Conservation (phyloP, 2,329 filamentous ascomycete genomes). For the Cordyceps pruinosa region DNA sequence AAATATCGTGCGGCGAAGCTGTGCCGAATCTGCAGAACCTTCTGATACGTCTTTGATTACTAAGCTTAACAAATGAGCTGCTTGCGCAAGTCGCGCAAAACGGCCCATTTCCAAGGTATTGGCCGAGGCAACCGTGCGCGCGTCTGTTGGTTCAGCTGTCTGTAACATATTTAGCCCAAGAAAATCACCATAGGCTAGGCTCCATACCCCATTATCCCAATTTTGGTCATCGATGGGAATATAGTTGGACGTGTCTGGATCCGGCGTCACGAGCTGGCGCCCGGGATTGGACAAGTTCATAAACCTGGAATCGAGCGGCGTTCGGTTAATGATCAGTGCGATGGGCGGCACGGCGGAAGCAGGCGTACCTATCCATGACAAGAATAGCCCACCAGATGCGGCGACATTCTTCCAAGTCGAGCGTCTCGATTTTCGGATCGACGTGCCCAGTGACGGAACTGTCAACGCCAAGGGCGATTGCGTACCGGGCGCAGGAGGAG, state of each 20-base stretch:
- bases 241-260: constrained; percentile 9
- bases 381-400: constrained; percentile 16
- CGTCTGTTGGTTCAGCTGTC: background rate
- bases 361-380: constrained; percentile 13
- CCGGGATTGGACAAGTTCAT: constrained; percentile 9
- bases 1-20: constrained; percentile 14
- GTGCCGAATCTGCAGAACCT: constrained; percentile 3
- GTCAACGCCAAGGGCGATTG: constrained; percentile 9
- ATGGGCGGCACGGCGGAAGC: background rate
- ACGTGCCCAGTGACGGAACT: constrained; percentile 1
- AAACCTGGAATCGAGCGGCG: background rate
- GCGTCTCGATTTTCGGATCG: background rate
- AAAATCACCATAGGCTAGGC: too few species aligned
- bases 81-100: constrained; percentile 16
- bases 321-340: background rate
- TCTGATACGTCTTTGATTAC: constrained; percentile 11
- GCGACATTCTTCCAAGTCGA: constrained; percentile 15
- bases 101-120: constrained; percentile 11
- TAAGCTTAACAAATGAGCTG: constrained; percentile 15
- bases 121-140: constrained; percentile 11
- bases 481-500: constrained; percentile 13
- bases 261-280: constrained; percentile 14
- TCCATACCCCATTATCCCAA: constrained; percentile 13
- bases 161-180: too few species aligned
- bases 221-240: constrained; percentile 12